These are phyloP conservation scores for Scedosporium boydii DNA, from an alignment of 2,329 filamentous ascomycete genomes.

Conservation along the genomic window DNA sequence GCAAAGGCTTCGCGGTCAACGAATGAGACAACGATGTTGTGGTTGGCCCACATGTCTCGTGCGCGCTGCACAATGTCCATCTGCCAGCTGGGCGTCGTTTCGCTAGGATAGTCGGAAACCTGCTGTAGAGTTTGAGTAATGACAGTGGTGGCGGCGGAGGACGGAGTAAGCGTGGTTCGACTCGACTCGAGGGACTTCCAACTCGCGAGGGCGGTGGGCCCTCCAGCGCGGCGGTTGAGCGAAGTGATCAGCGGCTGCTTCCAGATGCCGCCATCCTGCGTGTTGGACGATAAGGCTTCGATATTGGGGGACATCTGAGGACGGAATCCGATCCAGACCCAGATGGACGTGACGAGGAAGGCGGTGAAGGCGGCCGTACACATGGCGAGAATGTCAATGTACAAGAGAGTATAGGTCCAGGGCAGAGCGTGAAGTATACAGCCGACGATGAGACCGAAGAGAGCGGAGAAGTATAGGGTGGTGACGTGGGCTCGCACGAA, in stretches of 20 bases:
- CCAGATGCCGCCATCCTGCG: not conserved
- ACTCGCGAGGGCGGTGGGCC: conserved; percentile 8
- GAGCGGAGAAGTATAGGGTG: conserved; percentile 21
- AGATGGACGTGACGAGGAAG: conserved; percentile 20
- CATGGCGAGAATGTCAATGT: conserved; percentile 22
- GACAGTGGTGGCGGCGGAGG: not conserved
- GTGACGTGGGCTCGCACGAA: conserved; percentile 22
- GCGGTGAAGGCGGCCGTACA: conserved; percentile 21
- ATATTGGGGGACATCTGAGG: not conserved
- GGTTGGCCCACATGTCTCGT: conserved; percentile 15
- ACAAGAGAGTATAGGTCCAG: conserved; percentile 17
- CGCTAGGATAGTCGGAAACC: not conserved
- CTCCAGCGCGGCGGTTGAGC: conserved; percentile 4
- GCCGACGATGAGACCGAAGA: conserved; percentile 21
- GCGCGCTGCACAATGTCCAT: conserved; percentile 13
- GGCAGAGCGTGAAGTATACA: conserved; percentile 21
- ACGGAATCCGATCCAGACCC: conserved; percentile 18
- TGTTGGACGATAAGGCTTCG: not conserved
- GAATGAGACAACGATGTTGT: conserved; percentile 14
- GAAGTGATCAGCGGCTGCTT: conserved; percentile 7
- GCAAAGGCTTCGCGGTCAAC: conserved; percentile 17
- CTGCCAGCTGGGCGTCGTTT: not conserved
- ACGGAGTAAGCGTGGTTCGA: conserved; percentile 5
- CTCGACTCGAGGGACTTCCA: conserved; percentile 9
- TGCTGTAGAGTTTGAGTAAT: not conserved